Base-by-base conservation (phyloP, 2,329 filamentous ascomycete species). In the Paecilomyces dactylethromorphus region DNA sequence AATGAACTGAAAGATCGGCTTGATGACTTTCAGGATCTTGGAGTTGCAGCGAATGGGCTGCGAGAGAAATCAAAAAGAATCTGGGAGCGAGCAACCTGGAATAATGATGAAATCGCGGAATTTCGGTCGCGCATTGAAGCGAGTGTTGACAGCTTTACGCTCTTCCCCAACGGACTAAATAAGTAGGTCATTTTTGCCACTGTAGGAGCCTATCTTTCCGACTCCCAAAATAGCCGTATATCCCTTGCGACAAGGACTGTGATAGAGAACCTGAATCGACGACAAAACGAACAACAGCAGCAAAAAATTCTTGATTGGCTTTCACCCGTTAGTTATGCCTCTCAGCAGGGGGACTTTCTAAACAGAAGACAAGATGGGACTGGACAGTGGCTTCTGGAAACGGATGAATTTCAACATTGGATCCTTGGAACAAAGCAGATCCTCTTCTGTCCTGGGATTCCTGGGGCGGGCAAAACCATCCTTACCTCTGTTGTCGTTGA, bases 401-500 rank as follows among this genome's bases (percentile, higher is more conserved):
- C 56, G 8, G 13, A 21, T 11, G 54, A 65, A 45, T 66, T 63
- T 31, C 26, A 51, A 13, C 21, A 31, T 2, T 67, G 64, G 64
- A 15, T 62, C 11, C 18, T 35, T 3, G 11, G 45, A 1, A 31
- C 58, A 3, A 62, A 63, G 0, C 60, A 70, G 24, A 78, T 68
- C 0, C 60, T 83, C 0, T 81, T 79, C 60, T 83, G 78, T 57
- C 72, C 73, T 2, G 79, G 80, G 0, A 79, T 81, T 13, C 79
- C 79, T 0, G 79, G 81, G 2, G 76, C 78, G 0, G 79, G 81
- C 0, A 83, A 83, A 64, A 82, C 79, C 0, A 78, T 81, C 5
- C 56, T 79, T 0, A 65, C 76, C 0, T 73, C 79, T 0, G 73
- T 76, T 10, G 71, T 77, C 0, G 61, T 83, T 0, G 69, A 82